Evolutionary conservation across 1,139 yeast genomes (phyloP).

Genomic region (Blastobotrys proliferans): DNA sequence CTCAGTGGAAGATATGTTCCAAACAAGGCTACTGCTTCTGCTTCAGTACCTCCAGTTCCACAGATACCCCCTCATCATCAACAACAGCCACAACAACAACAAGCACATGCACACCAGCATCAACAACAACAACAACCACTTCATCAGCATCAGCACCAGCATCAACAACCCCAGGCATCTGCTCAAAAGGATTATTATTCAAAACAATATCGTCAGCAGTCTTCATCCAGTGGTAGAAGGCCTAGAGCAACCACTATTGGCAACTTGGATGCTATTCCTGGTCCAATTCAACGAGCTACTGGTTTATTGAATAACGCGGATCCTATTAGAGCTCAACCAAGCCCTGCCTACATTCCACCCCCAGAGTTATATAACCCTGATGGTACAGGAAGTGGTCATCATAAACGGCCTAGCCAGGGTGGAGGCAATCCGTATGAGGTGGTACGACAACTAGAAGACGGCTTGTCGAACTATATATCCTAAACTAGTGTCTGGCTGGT

Average conservation of each 20-base stretch:
- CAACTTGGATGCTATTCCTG: constrained; percentile 39
- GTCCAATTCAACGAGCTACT: constrained; percentile 41
- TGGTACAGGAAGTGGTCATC: constrained; percentile 6
- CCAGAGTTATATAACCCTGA: constrained; percentile 31
- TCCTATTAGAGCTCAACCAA: constrained; percentile 38
- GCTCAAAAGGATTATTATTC: constrained; percentile 6
- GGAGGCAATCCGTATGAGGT: constrained; percentile 22
- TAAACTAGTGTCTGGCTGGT: not conserved
- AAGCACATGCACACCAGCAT: constrained; percentile 9
- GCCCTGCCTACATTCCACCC: constrained; percentile 42
- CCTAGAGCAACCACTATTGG: constrained; percentile 41
- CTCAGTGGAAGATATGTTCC: constrained; percentile 37
- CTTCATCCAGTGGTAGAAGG: constrained; percentile 24
- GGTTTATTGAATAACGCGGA: constrained; percentile 39
- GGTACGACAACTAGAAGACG: constrained; percentile 33
- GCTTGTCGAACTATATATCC: constrained; percentile 21
- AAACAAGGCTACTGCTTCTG: constrained; percentile 5
- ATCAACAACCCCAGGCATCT: no score
- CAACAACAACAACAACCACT: constrained; percentile 9
- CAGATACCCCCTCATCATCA: not conserved
- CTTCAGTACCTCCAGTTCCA: no score
- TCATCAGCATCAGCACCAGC: constrained; percentile 7
- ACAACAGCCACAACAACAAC: constrained; percentile 7
- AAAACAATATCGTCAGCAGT: constrained; percentile 14
- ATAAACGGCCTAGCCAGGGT: constrained; percentile 11